Base-by-base conservation (phyloP, 495 filamentous ascomycete species). In the Xylaria castorea region DNA sequence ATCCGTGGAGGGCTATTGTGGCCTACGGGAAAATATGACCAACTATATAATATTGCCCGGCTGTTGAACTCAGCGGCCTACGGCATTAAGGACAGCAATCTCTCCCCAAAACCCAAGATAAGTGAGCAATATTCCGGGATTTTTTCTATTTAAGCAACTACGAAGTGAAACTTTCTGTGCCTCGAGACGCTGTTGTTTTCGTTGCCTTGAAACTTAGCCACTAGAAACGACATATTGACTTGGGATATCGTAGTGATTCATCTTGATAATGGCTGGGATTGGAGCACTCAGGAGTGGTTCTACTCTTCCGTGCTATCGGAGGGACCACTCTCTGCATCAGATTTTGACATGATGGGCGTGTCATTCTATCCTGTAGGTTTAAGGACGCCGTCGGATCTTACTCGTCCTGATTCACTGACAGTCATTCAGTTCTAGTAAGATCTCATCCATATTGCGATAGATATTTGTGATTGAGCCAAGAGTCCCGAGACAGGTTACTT, bases 281-380 rank as follows among this genome's bases (percentile, higher is more conserved):
- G 87, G 89, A 80, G 75, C 12, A 83, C 84, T n/a, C 91, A 92
- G 75, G 81, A 89, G 30, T 86, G 85, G 74, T 93, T 88, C 77
- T 92, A 92, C 79, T 85, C 85, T 25, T 84, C 85, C 4, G 86
- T 88, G 5, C 80, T 91, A 0, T 85, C 79, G 16, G 74, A 84
- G n/a, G 88, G 87, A 5, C 81, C 84, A 1, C 83, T 92, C 1
- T 70, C 78, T 5, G 75, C 83, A 1, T 81, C 86, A 2, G 90
- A 92, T 74, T 92, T 89, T 71, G 91, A 93, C 79, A 85, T 89
- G 73, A 91, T 92, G 80, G 91, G 90, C 16, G 87, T 93, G 3
- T 91, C 89, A 0, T 93, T 88, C 79, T 92, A 92, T 81, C 91
- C 91, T 8, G 70, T 71, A 66, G n/a, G 68, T 64, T 40, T 36